Percentiles rank a stretch among this genome's conserved stretches.
Conservation (phyloP, 495 filamentous ascomycete species). For the Haplographium delicatum region DNA sequence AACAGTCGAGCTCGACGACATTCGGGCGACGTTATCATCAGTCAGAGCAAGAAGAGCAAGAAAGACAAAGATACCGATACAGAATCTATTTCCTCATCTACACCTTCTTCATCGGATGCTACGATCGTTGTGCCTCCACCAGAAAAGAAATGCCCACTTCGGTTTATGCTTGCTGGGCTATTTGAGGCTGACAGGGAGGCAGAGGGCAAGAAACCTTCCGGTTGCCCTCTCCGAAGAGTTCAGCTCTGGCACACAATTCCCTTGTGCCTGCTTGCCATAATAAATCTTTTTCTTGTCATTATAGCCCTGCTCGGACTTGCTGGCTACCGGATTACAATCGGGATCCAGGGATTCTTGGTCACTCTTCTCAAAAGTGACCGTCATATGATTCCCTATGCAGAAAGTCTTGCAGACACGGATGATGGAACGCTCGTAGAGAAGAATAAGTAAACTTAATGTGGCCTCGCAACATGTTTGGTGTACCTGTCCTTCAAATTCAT, state of each 20-base stretch:
- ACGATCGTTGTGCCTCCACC: conserved; percentile 4
- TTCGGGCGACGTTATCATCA: conserved; percentile 14
- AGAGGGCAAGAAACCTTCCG: conserved; percentile 11
- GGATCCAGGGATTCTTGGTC: conserved; percentile 7
- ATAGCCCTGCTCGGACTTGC: conserved; percentile 22
- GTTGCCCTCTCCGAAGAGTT: conserved; percentile 24
- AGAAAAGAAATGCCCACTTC: conserved; percentile 23
- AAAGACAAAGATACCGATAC: conserved; percentile 25
- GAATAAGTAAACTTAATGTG: neutral
- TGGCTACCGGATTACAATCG: conserved; percentile 20
- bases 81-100: conserved; percentile 13
- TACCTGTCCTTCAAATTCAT: too few relatives aligned
- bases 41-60: conserved; percentile 17
- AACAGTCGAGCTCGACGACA: conserved; percentile 22
- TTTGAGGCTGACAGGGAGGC: conserved; percentile 13
- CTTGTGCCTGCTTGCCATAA: conserved; percentile 18
- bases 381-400: conserved; percentile 11
- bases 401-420: conserved; percentile 6
- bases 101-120: conserved; percentile 7
- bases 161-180: conserved; percentile 20
- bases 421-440: neutral
- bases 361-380: conserved; percentile 8
- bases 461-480: neutral
- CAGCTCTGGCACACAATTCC: conserved; percentile 26
- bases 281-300: conserved; percentile 26